These are phyloP conservation scores for Helianthus tuberosus DNA, from an alignment of 129 eudicot genomes.

Conservation along the genomic window DNA sequence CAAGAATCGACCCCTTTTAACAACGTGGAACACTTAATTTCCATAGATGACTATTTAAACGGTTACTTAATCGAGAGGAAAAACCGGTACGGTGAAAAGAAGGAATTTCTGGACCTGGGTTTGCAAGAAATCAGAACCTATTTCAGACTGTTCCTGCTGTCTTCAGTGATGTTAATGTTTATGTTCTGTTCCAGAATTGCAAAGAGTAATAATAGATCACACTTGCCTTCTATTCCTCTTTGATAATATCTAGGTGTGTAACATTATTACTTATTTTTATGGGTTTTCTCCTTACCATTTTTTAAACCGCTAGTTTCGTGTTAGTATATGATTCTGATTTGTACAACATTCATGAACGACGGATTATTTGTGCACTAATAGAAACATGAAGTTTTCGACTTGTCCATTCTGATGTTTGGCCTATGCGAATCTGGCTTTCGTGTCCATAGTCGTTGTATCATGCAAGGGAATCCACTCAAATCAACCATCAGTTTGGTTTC, in stretches of 20 bases:
- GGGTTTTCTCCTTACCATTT: constrained; percentile 13
- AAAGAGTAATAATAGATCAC: constrained; percentile 79
- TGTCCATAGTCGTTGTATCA: no score
- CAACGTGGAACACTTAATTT: constrained; percentile 57
- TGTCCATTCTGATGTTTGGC: neutral
- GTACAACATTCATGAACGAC: constrained; percentile 19
- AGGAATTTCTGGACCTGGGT: constrained; percentile 92
- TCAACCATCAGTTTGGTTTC: no score
- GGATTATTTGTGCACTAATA: constrained; percentile 36
- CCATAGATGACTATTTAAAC: constrained; percentile 87
- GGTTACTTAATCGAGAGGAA: constrained; percentile 82
- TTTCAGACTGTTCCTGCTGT: constrained; percentile 86
- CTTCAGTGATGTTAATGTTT: constrained; percentile 88
- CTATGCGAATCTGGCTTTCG: neutral
- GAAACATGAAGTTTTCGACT: constrained; percentile 15
- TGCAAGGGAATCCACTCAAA: no score
- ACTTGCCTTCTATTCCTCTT: constrained; percentile 60
- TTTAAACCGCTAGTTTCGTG: constrained; percentile 5
- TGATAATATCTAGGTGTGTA: constrained; percentile 26
- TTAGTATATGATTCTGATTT: constrained; percentile 38
- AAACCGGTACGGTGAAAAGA: constrained; percentile 80
- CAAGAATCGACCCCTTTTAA: constrained; percentile 48
- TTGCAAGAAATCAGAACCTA: constrained; percentile 88
- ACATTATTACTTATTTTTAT: constrained; percentile 25
- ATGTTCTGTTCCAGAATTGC: constrained; percentile 97